A percentile compares a stretch with the other conserved stretches of the same genome.
Conservation (phyloP, 495 filamentous ascomycete genomes). For the Niebla homalea region DNA sequence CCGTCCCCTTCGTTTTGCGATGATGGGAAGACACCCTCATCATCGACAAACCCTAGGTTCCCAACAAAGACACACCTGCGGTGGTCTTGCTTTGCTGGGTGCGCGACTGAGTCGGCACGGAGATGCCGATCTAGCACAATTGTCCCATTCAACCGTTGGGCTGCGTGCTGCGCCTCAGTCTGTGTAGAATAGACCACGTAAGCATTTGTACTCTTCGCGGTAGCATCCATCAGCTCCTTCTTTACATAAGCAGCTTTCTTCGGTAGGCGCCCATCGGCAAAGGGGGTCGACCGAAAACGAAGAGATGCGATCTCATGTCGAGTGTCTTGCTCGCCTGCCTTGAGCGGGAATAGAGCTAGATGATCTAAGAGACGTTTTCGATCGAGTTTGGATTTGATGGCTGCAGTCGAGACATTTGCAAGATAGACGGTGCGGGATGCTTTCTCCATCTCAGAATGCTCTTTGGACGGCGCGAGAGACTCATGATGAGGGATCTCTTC, state of each 20-base stretch:
- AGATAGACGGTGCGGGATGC: conserved; percentile 85
- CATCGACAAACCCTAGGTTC: conserved; percentile 88
- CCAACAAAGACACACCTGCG: conserved; percentile 91
- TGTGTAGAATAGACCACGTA: conserved; percentile 76
- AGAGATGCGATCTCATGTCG: conserved; percentile 72
- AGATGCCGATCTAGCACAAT: conserved; percentile 79
- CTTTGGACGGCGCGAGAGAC: conserved; percentile 27
- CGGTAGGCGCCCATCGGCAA: conserved; percentile 56
- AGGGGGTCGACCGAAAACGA: conserved; percentile 86
- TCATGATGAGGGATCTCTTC: conserved; percentile 42
- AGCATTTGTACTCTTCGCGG: conserved; percentile 86
- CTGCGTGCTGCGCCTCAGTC: conserved; percentile 60
- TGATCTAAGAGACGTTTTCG: conserved; percentile 66
- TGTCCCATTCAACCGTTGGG: conserved; percentile 66
- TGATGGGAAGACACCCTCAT: conserved; percentile 48
- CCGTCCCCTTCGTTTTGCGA: conserved; percentile 38
- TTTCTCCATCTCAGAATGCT: conserved; percentile 57
- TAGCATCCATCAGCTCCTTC: conserved; percentile 69
- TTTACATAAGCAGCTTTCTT: conserved; percentile 82
- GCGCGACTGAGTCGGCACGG: conserved; percentile 77
- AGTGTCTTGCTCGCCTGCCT: conserved; percentile 28
- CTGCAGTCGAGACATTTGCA: conserved; percentile 72
- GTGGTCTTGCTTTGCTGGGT: conserved; percentile 70
- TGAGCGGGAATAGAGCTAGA: conserved; percentile 40
- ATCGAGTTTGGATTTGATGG: conserved; percentile 65